phyloP scores from a whole-genome alignment of 805 yeast genomes.

The Barnettozyma botsteinii region DNA sequence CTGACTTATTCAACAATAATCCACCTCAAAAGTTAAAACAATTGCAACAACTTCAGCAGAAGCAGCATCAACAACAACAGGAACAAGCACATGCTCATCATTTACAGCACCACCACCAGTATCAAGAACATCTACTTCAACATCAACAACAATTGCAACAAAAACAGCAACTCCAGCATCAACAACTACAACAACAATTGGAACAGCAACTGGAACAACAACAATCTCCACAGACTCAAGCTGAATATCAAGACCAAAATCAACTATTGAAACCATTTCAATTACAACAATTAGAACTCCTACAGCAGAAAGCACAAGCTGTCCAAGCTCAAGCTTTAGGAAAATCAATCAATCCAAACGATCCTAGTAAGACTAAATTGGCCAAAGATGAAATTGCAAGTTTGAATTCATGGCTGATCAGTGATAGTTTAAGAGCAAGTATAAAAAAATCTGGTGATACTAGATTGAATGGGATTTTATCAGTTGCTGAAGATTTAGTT shows the following conservation, averaged over 20 bases:
- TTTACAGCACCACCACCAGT: background rate
- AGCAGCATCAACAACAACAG: background rate
- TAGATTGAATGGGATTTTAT: constrained; percentile 37
- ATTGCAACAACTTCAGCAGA: constrained; percentile 3
- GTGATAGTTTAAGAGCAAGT: constrained; percentile 5
- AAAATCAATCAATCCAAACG: background rate
- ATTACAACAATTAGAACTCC: constrained; percentile 1
- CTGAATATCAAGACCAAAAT: background rate
- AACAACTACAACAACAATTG: background rate
- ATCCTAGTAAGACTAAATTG: background rate
- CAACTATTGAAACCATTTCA: constrained; percentile 1
- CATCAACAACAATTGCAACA: constrained; percentile 1
- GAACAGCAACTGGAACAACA: constrained; percentile 2
- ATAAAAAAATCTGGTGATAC: constrained; percentile 9
- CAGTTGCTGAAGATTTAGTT: constrained; percentile 75
- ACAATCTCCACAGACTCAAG: background rate
- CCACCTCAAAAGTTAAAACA: constrained; percentile 8
- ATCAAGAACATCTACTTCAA: background rate
- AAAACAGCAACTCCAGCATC: constrained; percentile 1
- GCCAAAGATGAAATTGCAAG: constrained; percentile 8
- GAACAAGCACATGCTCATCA: constrained; percentile 1
- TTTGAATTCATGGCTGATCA: constrained; percentile 7
- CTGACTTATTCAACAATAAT: constrained; percentile 14
- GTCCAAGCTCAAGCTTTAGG: constrained; percentile 1
- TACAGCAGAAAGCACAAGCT: background rate